phyloP scores from a whole-genome alignment of 1,284 basidiomycete species.

The Chondrostereum purpureum region DNA sequence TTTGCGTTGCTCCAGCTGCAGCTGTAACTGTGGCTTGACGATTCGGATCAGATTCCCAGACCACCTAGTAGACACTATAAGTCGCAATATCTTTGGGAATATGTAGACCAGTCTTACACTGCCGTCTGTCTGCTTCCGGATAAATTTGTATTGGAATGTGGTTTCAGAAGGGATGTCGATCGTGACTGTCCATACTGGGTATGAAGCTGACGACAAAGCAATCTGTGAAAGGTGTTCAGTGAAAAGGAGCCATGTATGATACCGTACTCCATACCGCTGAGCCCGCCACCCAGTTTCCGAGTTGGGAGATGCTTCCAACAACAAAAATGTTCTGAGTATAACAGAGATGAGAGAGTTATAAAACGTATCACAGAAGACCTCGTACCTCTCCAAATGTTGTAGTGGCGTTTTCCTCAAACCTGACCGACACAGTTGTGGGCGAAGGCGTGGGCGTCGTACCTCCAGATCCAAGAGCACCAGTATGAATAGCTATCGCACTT shows the following conservation, averaged over 20 bases:
- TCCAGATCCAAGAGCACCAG: slow-evolving; percentile 28
- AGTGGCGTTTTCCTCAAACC: slow-evolving; percentile 46
- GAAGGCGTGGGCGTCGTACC: slow-evolving; percentile 13
- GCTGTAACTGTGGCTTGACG: slow-evolving; percentile 35
- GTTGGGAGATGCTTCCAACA: slow-evolving; percentile 46
- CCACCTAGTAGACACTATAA: slow-evolving; percentile 20
- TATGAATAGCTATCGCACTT: slow-evolving; percentile 55
- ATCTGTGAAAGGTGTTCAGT: slow-evolving; percentile 29
- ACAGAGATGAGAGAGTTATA: background rate
- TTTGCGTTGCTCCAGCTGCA: slow-evolving; percentile 30
- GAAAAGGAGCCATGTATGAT: too few relatives aligned
- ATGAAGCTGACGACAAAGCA: slow-evolving; percentile 44
- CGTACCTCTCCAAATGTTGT: slow-evolving; percentile 51
- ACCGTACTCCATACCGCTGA: slow-evolving; percentile 42
- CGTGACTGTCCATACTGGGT: slow-evolving; percentile 50
- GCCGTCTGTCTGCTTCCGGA: slow-evolving; percentile 48
- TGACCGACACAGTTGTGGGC: slow-evolving; percentile 31
- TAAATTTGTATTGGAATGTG: slow-evolving; percentile 52
- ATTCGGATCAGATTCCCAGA: slow-evolving; percentile 56
- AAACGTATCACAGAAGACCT: too few relatives aligned
- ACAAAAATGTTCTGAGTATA: slow-evolving; percentile 52
- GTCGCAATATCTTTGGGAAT: background rate
- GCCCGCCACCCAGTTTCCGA: slow-evolving; percentile 44
- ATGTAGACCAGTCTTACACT: slow-evolving; percentile 31
- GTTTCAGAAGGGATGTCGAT: slow-evolving; percentile 42